Conservation (phyloP, 345 rosid species). For the Ceriops tagal region DNA sequence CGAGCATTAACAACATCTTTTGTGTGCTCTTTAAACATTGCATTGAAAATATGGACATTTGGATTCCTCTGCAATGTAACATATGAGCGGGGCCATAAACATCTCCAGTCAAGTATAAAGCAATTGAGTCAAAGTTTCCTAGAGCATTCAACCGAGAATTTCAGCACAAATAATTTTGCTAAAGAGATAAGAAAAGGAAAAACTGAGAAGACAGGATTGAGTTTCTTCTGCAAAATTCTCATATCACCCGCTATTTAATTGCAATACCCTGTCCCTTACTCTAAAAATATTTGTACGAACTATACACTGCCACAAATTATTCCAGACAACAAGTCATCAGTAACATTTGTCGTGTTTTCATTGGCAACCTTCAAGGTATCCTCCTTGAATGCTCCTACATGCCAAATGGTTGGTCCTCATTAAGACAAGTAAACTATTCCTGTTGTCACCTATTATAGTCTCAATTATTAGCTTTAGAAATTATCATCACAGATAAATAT, state of each 20-base stretch:
- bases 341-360: too few species aligned
- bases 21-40: constrained; percentile 71
- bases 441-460: too few species aligned
- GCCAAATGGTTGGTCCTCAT: too few species aligned
- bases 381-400: too few species aligned
- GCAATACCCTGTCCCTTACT: neutral
- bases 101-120: constrained; percentile 27
- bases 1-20: constrained; percentile 59
- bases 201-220: neutral
- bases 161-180: constrained; percentile 2
- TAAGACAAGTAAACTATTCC: too few species aligned
- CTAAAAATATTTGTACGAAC: too few species aligned
- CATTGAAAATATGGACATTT: constrained; percentile 58
- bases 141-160: constrained; percentile 19
- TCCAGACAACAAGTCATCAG: too few species aligned
- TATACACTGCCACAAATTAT: too few species aligned
- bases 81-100: constrained; percentile 28
- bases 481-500: too few species aligned
- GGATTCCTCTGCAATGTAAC: constrained; percentile 55
- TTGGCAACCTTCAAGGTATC: too few species aligned
- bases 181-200: too few species aligned
- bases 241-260: neutral
- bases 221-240: neutral
- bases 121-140: constrained; percentile 24
- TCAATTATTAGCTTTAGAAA: too few species aligned